Evolutionary conservation across 192 early-diverging fungal genomes (phyloP).

Genomic region (Backusella circina): DNA sequence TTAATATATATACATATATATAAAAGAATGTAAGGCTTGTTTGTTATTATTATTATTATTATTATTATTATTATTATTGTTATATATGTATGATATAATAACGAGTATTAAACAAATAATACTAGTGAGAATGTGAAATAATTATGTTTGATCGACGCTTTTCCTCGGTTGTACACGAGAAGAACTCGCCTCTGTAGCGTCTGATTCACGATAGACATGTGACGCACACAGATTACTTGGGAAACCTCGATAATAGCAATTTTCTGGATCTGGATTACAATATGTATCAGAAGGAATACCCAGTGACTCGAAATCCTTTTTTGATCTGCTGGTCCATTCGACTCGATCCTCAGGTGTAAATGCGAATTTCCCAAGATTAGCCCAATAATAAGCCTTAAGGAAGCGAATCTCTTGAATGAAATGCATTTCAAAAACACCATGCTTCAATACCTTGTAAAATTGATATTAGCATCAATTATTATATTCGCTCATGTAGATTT

Average conservation of each 20-base stretch:
- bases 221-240: conserved; percentile 9
- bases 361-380: conserved; percentile 43
- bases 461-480: not conserved
- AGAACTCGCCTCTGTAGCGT: not conserved
- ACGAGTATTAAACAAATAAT: not conserved
- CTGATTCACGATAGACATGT: not conserved
- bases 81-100: not conserved
- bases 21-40: not conserved
- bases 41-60: too few species aligned
- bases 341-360: conserved; percentile 30
- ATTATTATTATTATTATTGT: not conserved
- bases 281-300: conserved; percentile 25
- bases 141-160: not conserved
- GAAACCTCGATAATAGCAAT: conserved; percentile 1
- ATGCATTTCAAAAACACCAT: conserved; percentile 32
- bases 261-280: conserved; percentile 31
- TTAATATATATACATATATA: not conserved
- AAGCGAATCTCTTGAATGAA: conserved; percentile 40
- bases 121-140: not conserved
- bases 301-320: conserved; percentile 19
- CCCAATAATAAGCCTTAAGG: conserved; percentile 43
- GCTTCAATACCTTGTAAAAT: conserved; percentile 16
- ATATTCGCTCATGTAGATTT: not conserved
- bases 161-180: not conserved
- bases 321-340: conserved; percentile 28